Evolutionary conservation across 2,329 filamentous ascomycete genomes (phyloP).

Genomic region (Amesomyces nigricolor): DNA sequence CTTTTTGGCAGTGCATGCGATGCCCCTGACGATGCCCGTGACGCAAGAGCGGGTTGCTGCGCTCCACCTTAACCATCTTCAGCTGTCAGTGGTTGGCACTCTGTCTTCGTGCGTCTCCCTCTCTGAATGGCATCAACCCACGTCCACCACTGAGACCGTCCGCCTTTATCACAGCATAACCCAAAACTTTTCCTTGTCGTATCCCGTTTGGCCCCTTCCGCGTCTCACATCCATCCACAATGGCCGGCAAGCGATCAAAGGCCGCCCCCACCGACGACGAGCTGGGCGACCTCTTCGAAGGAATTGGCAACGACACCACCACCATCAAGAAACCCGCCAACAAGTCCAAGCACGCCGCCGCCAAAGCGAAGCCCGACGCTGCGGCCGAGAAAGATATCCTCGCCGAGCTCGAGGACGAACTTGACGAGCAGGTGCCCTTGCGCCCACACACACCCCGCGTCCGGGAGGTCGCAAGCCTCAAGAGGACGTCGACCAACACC

Average conservation of each 20-base stretch:
- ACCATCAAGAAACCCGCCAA: conserved; percentile 44
- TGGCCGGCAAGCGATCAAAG: conserved; percentile 58
- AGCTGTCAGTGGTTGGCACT: too few species aligned
- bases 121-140: too few species aligned
- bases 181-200: neutral
- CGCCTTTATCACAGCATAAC: too few species aligned
- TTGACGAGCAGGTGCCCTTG: conserved; percentile 65
- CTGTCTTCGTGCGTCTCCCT: too few species aligned
- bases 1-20: neutral
- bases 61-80: too few species aligned
- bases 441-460: conserved; percentile 79
- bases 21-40: conserved; percentile 1
- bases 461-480: conserved; percentile 48
- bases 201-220: neutral
- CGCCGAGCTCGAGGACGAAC: conserved; percentile 74
- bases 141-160: too few species aligned
- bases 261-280: conserved; percentile 53
- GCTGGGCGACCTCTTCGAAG: conserved; percentile 60
- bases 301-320: conserved; percentile 49
- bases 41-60: neutral
- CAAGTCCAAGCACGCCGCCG: conserved; percentile 42
- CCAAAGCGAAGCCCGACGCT: conserved; percentile 40
- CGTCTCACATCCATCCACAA: conserved; percentile 30
- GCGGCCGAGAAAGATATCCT: conserved; percentile 56
- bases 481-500: conserved; percentile 45